phyloP scores from a whole-genome alignment of 257 asterid genomes.

The Rehmannia glutinosa region DNA sequence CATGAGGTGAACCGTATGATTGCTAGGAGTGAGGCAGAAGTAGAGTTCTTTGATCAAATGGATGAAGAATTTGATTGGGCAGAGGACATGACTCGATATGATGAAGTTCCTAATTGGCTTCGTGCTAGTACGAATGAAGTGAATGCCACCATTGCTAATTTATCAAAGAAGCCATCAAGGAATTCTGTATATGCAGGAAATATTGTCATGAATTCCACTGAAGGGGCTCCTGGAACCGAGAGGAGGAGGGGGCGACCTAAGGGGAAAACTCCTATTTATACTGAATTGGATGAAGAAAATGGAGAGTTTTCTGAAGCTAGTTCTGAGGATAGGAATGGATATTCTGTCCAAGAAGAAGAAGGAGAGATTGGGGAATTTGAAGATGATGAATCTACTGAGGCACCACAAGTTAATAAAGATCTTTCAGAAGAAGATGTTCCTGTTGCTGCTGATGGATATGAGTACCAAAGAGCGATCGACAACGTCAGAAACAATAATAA shows the following conservation, averaged over 20 bases:
- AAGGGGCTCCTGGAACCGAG: constrained; percentile 59
- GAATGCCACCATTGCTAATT: constrained; percentile 55
- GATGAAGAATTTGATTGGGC: constrained; percentile 96
- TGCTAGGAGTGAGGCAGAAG: constrained; percentile 94
- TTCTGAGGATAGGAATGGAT: constrained; percentile 72
- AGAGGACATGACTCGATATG: constrained; percentile 85
- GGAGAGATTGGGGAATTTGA: constrained; percentile 76
- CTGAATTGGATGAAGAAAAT: constrained; percentile 91
- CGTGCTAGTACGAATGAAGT: constrained; percentile 85
- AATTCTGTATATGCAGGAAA: constrained; percentile 50
- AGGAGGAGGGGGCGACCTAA: constrained; percentile 87
- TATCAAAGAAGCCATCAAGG: constrained; percentile 81
- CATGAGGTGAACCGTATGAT: constrained; percentile 98
- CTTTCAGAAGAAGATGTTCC: constrained; percentile 76
- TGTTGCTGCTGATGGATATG: constrained; percentile 55
- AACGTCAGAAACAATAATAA: constrained; percentile 39
- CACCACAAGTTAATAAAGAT: constrained; percentile 43
- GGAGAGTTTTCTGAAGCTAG: constrained; percentile 87
- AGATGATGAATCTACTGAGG: constrained; percentile 71
- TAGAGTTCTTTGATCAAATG: constrained; percentile 95
- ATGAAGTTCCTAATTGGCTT: constrained; percentile 94
- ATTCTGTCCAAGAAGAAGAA: constrained; percentile 68
- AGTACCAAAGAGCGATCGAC: constrained; percentile 46
- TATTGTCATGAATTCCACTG: constrained; percentile 45
- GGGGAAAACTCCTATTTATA: constrained; percentile 75